A percentile compares a stretch with the other conserved stretches of the same genome.
phyloP scores from a whole-genome alignment of 1,284 basidiomycete species.

The Caloboletus firmus region DNA sequence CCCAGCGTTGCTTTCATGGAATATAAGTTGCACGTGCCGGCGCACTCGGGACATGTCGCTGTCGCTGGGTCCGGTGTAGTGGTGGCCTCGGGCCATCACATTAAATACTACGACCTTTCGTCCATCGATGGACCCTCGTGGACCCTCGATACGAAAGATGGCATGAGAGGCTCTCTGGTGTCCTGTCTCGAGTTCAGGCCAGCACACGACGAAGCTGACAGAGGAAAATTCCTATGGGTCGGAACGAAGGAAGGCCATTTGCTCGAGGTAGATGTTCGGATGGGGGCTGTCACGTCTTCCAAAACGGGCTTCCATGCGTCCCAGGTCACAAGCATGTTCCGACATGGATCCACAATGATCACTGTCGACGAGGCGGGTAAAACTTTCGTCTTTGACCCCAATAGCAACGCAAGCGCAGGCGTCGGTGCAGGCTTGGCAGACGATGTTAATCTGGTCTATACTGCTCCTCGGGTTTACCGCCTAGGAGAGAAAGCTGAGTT shows the following conservation, averaged over 20 bases:
- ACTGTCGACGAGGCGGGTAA: slow-evolving; percentile 85
- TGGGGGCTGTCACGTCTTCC: slow-evolving; percentile 53
- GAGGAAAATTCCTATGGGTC: slow-evolving; percentile 67
- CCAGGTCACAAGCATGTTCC: slow-evolving; percentile 71
- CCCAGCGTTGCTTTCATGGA: slow-evolving; percentile 46
- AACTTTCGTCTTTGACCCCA: slow-evolving; percentile 66
- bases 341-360: slow-evolving; percentile 67
- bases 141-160: slow-evolving; percentile 62
- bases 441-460: slow-evolving; percentile 41
- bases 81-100: slow-evolving; percentile 58
- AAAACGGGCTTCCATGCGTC: slow-evolving; percentile 65
- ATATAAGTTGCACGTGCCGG: slow-evolving; percentile 55
- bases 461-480: slow-evolving; percentile 63
- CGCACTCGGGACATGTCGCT: slow-evolving; percentile 55
- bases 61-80: slow-evolving; percentile 65
- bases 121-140: slow-evolving; percentile 48
- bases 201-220: slow-evolving; percentile 38
- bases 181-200: slow-evolving; percentile 77
- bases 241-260: slow-evolving; percentile 89
- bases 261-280: slow-evolving; percentile 74
- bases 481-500: slow-evolving; percentile 83
- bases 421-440: slow-evolving; percentile 39
- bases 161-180: slow-evolving; percentile 67
- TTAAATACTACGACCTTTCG: slow-evolving; percentile 65
- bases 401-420: slow-evolving; percentile 19